phyloP scores from a whole-genome alignment of 495 filamentous ascomycete species.

The Lepidopterella palustris region DNA sequence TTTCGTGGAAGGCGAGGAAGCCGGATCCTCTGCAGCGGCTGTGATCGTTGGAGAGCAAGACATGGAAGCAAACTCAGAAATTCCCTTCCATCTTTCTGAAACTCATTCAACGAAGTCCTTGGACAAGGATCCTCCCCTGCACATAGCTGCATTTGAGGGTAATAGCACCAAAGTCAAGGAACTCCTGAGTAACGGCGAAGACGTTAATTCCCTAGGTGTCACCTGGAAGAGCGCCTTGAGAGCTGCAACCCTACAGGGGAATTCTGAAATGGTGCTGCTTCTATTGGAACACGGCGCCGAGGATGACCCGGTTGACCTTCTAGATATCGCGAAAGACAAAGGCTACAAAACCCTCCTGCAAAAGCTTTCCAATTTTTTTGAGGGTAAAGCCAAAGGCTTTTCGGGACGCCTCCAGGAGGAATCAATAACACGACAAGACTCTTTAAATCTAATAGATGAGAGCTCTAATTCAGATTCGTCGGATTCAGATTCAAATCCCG shows the following conservation, averaged over 20 bases:
- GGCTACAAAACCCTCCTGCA: neutral
- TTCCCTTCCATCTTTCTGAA: neutral
- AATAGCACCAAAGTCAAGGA: neutral
- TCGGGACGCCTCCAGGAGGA: neutral
- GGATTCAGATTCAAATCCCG: too few species aligned
- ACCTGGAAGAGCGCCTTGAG: neutral
- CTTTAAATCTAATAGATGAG: too few species aligned
- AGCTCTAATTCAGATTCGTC: too few species aligned
- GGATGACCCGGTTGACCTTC: neutral
- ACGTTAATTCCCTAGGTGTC: neutral
- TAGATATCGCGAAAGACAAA: neutral
- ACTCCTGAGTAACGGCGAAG: neutral
- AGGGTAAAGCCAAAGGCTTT: neutral
- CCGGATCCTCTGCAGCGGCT: neutral
- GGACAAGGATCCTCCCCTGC: neutral
- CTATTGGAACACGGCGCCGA: neutral
- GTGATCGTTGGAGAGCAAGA: neutral
- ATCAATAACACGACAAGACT: neutral
- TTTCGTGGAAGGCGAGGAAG: constrained; percentile 1
- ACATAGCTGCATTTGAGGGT: neutral
- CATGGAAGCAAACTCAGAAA: neutral
- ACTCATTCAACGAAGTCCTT: neutral
- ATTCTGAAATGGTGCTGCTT: neutral
- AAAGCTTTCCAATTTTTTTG: neutral
- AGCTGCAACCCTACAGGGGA: neutral